These are phyloP conservation scores for Scortechinia acanthostroma DNA, from an alignment of 2,329 filamentous ascomycete genomes.

Conservation along the genomic window DNA sequence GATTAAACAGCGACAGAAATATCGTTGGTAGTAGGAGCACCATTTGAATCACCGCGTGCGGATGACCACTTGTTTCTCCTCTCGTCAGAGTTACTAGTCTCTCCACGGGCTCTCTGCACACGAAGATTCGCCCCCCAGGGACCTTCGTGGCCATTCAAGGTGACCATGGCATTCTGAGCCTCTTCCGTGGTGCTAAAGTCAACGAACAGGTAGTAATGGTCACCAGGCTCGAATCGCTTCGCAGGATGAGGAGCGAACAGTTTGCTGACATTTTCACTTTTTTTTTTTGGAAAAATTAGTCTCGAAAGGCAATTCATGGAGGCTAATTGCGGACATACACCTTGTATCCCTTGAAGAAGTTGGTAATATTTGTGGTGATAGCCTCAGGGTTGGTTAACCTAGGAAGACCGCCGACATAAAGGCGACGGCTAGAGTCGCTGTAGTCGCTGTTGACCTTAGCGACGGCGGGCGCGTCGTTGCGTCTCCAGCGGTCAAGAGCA, in stretches of 20 bases:
- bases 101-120: slow-evolving; percentile 4
- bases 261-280: slow-evolving; percentile 13
- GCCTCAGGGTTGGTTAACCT: slow-evolving; percentile 37
- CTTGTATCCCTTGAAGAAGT: slow-evolving; percentile 36
- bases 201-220: slow-evolving; percentile 8
- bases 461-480: slow-evolving; percentile 17
- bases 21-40: neutral
- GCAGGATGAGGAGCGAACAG: slow-evolving; percentile 6
- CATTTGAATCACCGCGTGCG: no score
- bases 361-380: slow-evolving; percentile 33
- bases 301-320: neutral
- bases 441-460: slow-evolving; percentile 14
- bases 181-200: slow-evolving; percentile 8
- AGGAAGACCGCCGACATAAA: slow-evolving; percentile 42
- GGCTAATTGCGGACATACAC: slow-evolving; percentile 18
- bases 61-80: neutral
- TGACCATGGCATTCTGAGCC: slow-evolving; percentile 5
- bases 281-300: neutral
- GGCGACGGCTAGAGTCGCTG: slow-evolving; percentile 23
- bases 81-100: neutral
- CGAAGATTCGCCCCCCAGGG: slow-evolving; percentile 8
- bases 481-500: slow-evolving; percentile 7
- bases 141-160: slow-evolving; percentile 5
- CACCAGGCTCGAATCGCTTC: slow-evolving; percentile 4
- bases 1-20: no score